A percentile compares a stretch with the other conserved stretches of the same genome.
phyloP scores from a whole-genome alignment of 2,329 filamentous ascomycete genomes.

The Emmonsiellopsis sp. region DNA sequence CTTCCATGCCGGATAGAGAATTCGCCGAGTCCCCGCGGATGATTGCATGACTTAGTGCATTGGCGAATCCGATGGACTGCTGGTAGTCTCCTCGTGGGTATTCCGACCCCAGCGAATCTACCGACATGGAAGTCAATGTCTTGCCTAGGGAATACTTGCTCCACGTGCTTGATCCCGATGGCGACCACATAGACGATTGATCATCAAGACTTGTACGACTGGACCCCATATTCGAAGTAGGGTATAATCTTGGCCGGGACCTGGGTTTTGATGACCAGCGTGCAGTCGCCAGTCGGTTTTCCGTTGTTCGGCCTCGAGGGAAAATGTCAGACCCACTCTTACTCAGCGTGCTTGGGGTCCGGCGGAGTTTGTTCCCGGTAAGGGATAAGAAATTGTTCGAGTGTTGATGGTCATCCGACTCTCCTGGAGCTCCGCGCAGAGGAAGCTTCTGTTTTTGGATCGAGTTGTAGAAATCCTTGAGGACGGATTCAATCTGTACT shows the following conservation, averaged over 20 bases:
- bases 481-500: conserved; percentile 74
- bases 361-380: conserved; percentile 59
- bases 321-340: conserved; percentile 78
- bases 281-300: conserved; percentile 54
- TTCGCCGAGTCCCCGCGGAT: conserved; percentile 66
- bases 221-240: conserved; percentile 72
- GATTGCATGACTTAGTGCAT: conserved; percentile 91
- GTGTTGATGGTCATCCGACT: conserved; percentile 27
- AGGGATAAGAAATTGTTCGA: conserved; percentile 62
- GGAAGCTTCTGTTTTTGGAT: conserved; percentile 83
- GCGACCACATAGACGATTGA: conserved; percentile 81
- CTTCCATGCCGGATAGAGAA: conserved; percentile 46
- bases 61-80: conserved; percentile 94
- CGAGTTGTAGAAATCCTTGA: conserved; percentile 85
- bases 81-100: conserved; percentile 76
- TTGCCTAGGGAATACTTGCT: conserved; percentile 88
- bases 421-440: conserved; percentile 60
- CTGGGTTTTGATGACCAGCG: conserved; percentile 81
- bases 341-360: conserved; percentile 83
- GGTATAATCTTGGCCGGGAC: conserved; percentile 67
- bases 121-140: conserved; percentile 82
- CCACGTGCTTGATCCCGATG: conserved; percentile 85
- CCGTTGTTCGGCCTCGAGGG: conserved; percentile 60
- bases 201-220: conserved; percentile 94
- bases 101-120: conserved; percentile 77